Percentiles rank a stretch among this genome's conserved stretches.
Conservation (phyloP, 1,284 basidiomycete species). For the Heterobasidion parviporum region DNA sequence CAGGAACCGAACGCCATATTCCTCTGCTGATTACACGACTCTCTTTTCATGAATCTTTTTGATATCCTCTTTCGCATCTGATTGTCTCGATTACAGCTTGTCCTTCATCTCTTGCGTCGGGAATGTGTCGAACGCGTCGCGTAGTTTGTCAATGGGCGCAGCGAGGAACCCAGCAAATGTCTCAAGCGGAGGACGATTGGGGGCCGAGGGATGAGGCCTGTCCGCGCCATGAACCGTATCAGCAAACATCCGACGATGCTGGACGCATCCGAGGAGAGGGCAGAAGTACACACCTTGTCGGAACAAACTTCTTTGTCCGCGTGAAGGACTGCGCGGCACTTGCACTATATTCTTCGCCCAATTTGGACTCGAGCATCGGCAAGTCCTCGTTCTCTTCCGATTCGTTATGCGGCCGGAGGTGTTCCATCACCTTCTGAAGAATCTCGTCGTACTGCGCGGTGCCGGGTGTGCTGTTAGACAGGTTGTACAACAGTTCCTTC, state of each 20-base stretch:
- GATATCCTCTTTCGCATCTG: no score
- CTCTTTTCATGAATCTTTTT: no score
- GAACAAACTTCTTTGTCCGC: slow-evolving; percentile 56
- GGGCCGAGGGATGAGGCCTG: slow-evolving; percentile 43
- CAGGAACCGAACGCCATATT: no score
- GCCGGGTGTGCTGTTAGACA: slow-evolving; percentile 36
- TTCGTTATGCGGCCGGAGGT: slow-evolving; percentile 45
- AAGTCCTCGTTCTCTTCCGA: slow-evolving; percentile 50
- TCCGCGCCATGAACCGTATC: not conserved
- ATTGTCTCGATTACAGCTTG: not conserved
- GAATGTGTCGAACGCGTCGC: slow-evolving; percentile 49
- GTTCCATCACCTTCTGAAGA: slow-evolving; percentile 36
- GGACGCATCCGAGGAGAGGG: not conserved
- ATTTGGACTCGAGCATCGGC: slow-evolving; percentile 38
- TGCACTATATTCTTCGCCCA: slow-evolving; percentile 33
- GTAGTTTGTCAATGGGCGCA: slow-evolving; percentile 53
- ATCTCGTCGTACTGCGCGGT: slow-evolving; percentile 32
- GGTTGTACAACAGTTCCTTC: slow-evolving; percentile 39
- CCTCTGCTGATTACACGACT: no score
- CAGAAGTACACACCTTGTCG: slow-evolving; percentile 36
- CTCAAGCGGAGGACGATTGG: slow-evolving; percentile 54
- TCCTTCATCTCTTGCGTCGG: slow-evolving; percentile 48
- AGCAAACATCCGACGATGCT: not conserved
- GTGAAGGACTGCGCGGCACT: slow-evolving; percentile 40
- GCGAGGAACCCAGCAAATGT: slow-evolving; percentile 48